Conservation (phyloP, 768 basidiomycete genomes). For the Pholiota conissans region DNA sequence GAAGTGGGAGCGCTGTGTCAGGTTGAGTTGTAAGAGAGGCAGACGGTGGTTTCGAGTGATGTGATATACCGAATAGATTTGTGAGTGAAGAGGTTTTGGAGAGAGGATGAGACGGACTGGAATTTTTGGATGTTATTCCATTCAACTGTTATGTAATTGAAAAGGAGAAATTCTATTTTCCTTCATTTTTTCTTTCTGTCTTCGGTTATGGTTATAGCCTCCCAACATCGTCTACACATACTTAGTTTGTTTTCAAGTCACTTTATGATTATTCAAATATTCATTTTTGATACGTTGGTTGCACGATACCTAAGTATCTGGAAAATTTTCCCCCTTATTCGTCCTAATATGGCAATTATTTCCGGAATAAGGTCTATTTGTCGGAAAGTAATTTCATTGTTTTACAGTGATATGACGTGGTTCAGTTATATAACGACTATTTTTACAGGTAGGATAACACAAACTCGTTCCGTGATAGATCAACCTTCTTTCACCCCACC, state of each 20-base stretch:
- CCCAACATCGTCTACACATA: no score
- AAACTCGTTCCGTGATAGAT: no score
- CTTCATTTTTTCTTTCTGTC: background rate
- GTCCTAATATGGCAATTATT: background rate
- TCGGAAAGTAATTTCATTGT: no score
- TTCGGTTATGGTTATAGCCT: no score
- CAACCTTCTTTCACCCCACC: constrained; percentile 28
- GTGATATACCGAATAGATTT: background rate
- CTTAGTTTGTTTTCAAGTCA: no score
- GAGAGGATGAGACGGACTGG: background rate
- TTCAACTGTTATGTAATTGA: background rate
- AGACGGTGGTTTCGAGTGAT: background rate
- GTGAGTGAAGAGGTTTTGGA: background rate
- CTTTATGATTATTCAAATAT: no score
- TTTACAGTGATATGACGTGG: no score
- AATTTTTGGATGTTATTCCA: background rate
- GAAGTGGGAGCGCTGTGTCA: constrained; percentile 2
- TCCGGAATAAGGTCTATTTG: background rate
- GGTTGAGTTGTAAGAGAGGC: background rate
- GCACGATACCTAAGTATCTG: no score
- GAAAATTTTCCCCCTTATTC: no score
- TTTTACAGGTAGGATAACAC: no score
- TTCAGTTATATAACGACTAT: no score
- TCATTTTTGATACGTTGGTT: no score
- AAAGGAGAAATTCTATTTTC: background rate